Conservation (phyloP, 2,329 filamentous ascomycete species). For the Diaporthe velutina region DNA sequence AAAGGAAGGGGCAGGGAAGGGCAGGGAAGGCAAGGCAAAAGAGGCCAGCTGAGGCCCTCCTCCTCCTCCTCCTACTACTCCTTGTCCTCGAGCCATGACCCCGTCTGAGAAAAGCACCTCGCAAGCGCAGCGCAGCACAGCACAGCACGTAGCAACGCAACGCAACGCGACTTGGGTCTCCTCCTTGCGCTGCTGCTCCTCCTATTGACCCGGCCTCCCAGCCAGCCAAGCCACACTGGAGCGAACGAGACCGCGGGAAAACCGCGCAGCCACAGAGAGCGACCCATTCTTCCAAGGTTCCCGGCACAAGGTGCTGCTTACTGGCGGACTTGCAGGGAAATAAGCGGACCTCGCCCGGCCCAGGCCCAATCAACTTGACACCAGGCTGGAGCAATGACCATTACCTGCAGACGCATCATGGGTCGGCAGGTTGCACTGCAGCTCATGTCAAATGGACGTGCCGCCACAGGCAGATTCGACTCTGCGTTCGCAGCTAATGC, state of each 20-base stretch:
- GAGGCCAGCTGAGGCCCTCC: conserved; percentile 25
- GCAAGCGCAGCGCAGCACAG: conserved; percentile 4
- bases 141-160: conserved; percentile 13
- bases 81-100: conserved; percentile 14
- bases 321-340: conserved; percentile 16
- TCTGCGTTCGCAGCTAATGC: conserved; percentile 24
- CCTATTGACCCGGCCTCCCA: neutral
- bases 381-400: conserved; percentile 11
- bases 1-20: conserved; percentile 30
- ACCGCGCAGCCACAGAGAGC: conserved; percentile 19
- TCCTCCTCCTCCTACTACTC: neutral
- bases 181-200: conserved; percentile 8
- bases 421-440: conserved; percentile 5
- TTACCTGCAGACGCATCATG: conserved; percentile 22
- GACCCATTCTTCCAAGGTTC: conserved; percentile 17
- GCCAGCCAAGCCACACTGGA: conserved; percentile 21
- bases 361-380: conserved; percentile 34
- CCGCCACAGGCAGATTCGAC: conserved; percentile 11
- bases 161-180: conserved; percentile 13
- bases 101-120: neutral
- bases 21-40: conserved; percentile 18
- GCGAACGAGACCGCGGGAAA: conserved; percentile 14
- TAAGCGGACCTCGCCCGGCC: neutral
- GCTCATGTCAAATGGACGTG: conserved; percentile 13
- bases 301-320: conserved; percentile 5